Percentiles rank a stretch among this genome's conserved stretches.
Evolutionary conservation across 2,329 filamentous ascomycete species (phyloP).

Genomic region (Coleophoma cylindrospora): DNA sequence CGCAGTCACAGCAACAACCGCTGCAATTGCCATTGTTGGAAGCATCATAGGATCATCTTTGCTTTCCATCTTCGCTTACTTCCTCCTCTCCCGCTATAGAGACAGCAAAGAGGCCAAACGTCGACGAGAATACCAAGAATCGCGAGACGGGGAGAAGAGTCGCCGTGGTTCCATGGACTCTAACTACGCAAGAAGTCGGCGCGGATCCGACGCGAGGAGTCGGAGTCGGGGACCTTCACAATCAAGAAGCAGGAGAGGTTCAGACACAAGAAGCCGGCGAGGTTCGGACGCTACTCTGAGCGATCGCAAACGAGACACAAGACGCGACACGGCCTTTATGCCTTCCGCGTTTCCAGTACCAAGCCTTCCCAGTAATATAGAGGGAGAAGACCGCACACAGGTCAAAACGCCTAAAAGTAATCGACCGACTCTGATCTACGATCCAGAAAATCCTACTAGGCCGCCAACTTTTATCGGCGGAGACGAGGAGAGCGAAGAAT

Average conservation of each 20-base stretch:
- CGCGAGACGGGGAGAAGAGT: not conserved
- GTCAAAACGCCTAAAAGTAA: not conserved
- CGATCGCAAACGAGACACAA: not conserved
- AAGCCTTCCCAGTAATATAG: not conserved
- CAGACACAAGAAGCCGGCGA: not conserved
- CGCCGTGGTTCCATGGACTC: not conserved
- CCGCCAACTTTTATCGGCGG: not conserved
- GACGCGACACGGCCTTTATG: not conserved
- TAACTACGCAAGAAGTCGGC: not conserved
- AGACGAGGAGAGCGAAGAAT: not conserved
- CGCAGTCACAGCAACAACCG: constrained; percentile 31
- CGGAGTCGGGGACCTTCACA: not conserved
- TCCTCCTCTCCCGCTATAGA: constrained; percentile 22
- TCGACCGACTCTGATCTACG: not conserved
- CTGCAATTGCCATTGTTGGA: constrained; percentile 30
- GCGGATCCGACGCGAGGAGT: not conserved
- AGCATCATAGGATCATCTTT: constrained; percentile 30
- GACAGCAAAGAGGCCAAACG: not conserved
- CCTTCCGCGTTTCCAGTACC: not conserved
- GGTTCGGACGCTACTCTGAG: not conserved
- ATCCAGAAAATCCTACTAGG: not conserved
- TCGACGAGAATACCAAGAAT: not conserved
- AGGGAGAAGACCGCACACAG: constrained; percentile 11
- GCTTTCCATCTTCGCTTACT: constrained; percentile 26
- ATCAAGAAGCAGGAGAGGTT: not conserved